Base-by-base conservation (phyloP, 805 yeast species). In the Lachancea sp. region DNA sequence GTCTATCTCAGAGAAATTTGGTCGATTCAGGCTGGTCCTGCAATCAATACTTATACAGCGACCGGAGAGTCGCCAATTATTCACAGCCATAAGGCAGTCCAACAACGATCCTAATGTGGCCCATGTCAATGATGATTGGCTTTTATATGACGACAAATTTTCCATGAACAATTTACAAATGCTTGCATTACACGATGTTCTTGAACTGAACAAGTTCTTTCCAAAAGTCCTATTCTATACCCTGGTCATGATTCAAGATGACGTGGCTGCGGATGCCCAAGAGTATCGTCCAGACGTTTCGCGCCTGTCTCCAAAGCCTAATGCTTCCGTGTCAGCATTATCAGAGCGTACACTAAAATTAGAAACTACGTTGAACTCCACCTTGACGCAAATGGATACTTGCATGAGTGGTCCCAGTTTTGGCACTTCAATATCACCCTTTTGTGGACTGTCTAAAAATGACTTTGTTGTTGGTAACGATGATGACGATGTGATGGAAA, bases 121-220 rank as follows among this genome's bases (percentile, higher is more conserved):
- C 3, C 54, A 58, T 48, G 55, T 64, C 32, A 59, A 59, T 13
- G 72, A 69, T 39, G 72, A 69, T 37, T 70, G 74, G 74, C 49
- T 69, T 12, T 48, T 69, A 4, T 70, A 69, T 43, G 74, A 70
- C 49, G 57, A 65, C 3, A 50, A 56, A 1, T 70, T 68, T 46
- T 59, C 68, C 11, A 51, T 69, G 57, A 51, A 60, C 22, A 69
- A 69, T 48, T 48, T 69, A 36, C 67, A 66, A 43, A 55, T 65
- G 36, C 50, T 67, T 13, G 51, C 60, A 5, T 42, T 69, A 7
- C 61, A 60, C n/a, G 72, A 69, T 42, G 53, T 65, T n/a, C 41
- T 65, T 15, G 61, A 58, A 17, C 41, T 48, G 19, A 58, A 58
- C 26, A 57, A 53, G 22, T 51, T 49, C 37, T 54, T 55, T 11